These are phyloP conservation scores for Neocucurbitaria cava DNA, from an alignment of 2,329 filamentous ascomycete genomes.

Conservation along the genomic window DNA sequence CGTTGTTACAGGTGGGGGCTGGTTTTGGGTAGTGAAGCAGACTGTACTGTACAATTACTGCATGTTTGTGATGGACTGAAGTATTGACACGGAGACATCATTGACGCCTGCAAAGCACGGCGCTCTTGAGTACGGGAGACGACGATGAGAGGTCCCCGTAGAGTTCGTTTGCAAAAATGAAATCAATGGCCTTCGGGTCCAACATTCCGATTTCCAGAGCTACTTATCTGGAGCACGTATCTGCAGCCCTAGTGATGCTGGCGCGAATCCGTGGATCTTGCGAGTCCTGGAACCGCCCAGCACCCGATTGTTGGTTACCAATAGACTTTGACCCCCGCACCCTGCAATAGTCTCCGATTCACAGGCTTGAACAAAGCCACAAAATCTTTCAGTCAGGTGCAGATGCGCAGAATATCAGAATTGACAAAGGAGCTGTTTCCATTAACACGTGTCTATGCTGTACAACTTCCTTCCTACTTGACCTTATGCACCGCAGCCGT, in stretches of 20 bases:
- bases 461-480: not conserved
- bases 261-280: not conserved
- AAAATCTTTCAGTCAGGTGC: not conserved
- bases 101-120: not conserved
- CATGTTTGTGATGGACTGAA: not conserved
- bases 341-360: not conserved
- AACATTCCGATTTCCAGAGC: not conserved
- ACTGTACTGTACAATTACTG: not conserved
- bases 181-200: not conserved
- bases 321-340: not conserved
- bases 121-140: not conserved
- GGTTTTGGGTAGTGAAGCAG: constrained; percentile 5
- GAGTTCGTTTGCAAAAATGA: not conserved
- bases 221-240: not conserved
- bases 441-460: not conserved
- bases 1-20: constrained; percentile 8
- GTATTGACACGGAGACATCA: not conserved
- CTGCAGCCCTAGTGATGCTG: not conserved
- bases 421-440: not conserved
- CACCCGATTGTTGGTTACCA: not conserved
- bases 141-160: no score
- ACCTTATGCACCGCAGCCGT: no score
- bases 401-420: not conserved
- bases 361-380: not conserved
- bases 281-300: not conserved